phyloP scores from a whole-genome alignment of 495 filamentous ascomycete genomes.

The Penicillium bialowiezense region DNA sequence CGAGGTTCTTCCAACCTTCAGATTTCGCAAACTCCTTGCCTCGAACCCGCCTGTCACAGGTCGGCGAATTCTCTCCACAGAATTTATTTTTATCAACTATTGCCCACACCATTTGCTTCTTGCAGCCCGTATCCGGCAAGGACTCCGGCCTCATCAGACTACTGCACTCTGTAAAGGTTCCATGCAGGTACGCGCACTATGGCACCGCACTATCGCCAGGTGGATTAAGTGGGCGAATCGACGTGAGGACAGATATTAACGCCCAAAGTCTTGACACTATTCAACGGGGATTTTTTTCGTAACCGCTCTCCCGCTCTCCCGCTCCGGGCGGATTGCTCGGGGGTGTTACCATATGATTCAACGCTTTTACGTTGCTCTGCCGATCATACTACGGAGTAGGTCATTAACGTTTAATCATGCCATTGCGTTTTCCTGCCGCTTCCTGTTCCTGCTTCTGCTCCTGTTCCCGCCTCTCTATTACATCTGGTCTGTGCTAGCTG shows the following conservation, averaged over 20 bases:
- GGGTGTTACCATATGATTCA: neutral
- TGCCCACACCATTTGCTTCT: neutral
- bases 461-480: neutral
- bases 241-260: neutral
- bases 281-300: no score
- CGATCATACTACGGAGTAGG: no score
- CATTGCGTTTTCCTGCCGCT: neutral
- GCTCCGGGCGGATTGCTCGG: no score
- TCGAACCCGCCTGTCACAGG: conserved; percentile 5
- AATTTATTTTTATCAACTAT: conserved; percentile 14
- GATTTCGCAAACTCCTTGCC: conserved; percentile 13
- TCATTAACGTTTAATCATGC: no score
- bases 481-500: neutral
- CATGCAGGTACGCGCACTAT: neutral
- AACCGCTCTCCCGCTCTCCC: no score
- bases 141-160: conserved; percentile 1
- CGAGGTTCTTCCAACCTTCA: neutral
- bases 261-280: neutral
- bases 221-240: neutral
- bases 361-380: no score
- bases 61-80: conserved; percentile 12
- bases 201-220: no score
- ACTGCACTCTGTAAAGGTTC: neutral
- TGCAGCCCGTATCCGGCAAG: conserved; percentile 3
- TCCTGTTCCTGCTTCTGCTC: neutral